These are phyloP conservation scores for Musa beccarii DNA, from an alignment of 176 grass and related monocot genomes.

Conservation along the genomic window DNA sequence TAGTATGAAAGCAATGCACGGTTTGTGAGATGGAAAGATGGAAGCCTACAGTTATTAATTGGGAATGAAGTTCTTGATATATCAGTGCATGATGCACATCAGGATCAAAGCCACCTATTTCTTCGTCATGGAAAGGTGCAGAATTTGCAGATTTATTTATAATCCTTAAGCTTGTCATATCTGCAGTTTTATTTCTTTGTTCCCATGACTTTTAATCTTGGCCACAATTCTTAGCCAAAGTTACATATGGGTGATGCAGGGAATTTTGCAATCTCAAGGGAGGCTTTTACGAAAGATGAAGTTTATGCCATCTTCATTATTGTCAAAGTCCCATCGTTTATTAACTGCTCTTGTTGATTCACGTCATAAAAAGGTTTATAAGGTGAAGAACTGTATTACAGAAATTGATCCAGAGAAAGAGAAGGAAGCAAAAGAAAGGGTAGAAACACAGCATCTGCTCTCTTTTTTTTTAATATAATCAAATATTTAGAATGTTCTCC, in stretches of 20 bases:
- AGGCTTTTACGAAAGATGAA: constrained; percentile 83
- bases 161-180: neutral
- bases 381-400: constrained; percentile 92
- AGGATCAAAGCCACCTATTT: constrained; percentile 92
- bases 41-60: constrained; percentile 78
- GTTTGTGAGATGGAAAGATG: constrained; percentile 98
- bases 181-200: neutral
- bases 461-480: neutral
- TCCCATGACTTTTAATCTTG: neutral
- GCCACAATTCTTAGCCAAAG: neutral
- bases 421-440: constrained; percentile 80
- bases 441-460: constrained; percentile 24
- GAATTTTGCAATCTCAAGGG: constrained; percentile 95
- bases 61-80: constrained; percentile 98
- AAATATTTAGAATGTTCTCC: neutral
- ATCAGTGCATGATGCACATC: constrained; percentile 75
- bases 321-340: constrained; percentile 81
- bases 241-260: constrained; percentile 37
- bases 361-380: constrained; percentile 85
- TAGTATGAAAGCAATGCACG: constrained; percentile 94
- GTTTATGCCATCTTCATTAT: constrained; percentile 98
- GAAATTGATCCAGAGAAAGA: constrained; percentile 78
- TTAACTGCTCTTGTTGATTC: constrained; percentile 95
- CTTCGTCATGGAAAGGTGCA: constrained; percentile 69
- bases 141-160: constrained; percentile 9